These are phyloP conservation scores for Rhodotorula toruloides DNA, from an alignment of 768 basidiomycete genomes.

Conservation along the genomic window DNA sequence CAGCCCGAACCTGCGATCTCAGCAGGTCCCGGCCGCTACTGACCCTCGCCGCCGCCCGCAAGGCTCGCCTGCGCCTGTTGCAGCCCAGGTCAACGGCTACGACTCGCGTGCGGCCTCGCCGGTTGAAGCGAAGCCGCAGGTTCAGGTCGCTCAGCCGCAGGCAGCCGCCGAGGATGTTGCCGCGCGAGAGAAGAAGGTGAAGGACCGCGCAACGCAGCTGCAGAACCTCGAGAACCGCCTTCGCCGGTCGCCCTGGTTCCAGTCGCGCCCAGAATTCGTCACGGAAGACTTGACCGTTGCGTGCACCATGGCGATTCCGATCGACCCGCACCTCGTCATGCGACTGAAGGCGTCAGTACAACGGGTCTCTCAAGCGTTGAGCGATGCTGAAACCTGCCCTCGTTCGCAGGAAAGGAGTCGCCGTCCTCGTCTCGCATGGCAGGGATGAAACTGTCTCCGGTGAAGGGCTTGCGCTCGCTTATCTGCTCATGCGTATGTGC, in stretches of 20 bases:
- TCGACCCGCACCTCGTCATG: constrained; percentile 5
- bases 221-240: constrained; percentile 22
- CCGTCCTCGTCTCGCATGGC: constrained; percentile 10
- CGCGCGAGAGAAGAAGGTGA: no score
- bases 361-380: background rate
- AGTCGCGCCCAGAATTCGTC: background rate
- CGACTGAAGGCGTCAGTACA: constrained; percentile 15
- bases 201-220: no score
- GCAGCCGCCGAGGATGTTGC: no score
- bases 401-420: constrained; percentile 10
- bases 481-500: constrained; percentile 14
- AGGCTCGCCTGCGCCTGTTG: no score
- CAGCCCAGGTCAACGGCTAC: no score
- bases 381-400: background rate
- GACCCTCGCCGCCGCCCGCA: no score
- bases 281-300: constrained; percentile 2
- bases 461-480: constrained; percentile 18
- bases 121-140: no score
- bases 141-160: no score
- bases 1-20: no score
- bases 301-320: constrained; percentile 8
- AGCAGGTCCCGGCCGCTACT: no score
- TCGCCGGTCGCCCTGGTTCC: background rate
- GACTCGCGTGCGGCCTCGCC: no score
- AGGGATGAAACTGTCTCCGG: background rate